Evolutionary conservation across 2,329 filamentous ascomycete species (phyloP).

Genomic region (Penicillium sp.): DNA sequence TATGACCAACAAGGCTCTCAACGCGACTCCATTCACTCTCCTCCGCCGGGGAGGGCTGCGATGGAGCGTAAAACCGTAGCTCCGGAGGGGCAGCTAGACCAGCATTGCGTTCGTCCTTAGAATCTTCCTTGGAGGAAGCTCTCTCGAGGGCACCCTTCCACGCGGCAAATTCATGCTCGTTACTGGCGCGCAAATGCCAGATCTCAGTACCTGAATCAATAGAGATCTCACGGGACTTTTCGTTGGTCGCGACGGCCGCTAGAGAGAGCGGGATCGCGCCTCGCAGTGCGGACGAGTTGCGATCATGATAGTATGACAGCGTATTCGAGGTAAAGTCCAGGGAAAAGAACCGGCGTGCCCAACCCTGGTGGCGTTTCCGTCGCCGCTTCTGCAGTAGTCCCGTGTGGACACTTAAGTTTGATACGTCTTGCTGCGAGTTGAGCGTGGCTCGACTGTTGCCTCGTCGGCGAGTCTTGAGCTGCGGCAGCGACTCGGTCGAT

Average conservation of each 20-base stretch:
- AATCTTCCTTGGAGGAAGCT: slow-evolving; percentile 64
- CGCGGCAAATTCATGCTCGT: slow-evolving; percentile 76
- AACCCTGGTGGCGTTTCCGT: slow-evolving; percentile 90
- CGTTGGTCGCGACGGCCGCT: slow-evolving; percentile 86
- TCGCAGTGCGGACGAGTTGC: slow-evolving; percentile 85
- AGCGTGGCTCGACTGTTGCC: slow-evolving; percentile 29
- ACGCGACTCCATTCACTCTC: slow-evolving; percentile 84
- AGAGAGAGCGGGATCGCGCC: slow-evolving; percentile 90
- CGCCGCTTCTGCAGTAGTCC: slow-evolving; percentile 85
- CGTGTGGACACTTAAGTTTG: slow-evolving; percentile 64
- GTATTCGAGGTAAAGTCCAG: slow-evolving; percentile 93
- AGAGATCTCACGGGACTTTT: slow-evolving; percentile 83
- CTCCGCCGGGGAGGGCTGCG: slow-evolving; percentile 51
- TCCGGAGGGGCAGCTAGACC: slow-evolving; percentile 17
- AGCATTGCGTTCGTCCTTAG: slow-evolving; percentile 28
- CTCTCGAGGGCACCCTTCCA: slow-evolving; percentile 85
- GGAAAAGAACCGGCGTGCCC: slow-evolving; percentile 90
- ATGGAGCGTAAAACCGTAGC: slow-evolving; percentile 33
- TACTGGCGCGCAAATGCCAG: slow-evolving; percentile 86
- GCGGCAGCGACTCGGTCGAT: slow-evolving; percentile 52
- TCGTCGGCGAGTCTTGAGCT: slow-evolving; percentile 31
- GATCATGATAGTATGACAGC: slow-evolving; percentile 92
- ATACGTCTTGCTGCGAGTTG: slow-evolving; percentile 26
- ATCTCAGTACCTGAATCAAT: slow-evolving; percentile 96
- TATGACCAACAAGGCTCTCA: slow-evolving; percentile 77